Evolutionary conservation across 768 basidiomycete genomes (phyloP).

Genomic region (Boletus reticuloceps): DNA sequence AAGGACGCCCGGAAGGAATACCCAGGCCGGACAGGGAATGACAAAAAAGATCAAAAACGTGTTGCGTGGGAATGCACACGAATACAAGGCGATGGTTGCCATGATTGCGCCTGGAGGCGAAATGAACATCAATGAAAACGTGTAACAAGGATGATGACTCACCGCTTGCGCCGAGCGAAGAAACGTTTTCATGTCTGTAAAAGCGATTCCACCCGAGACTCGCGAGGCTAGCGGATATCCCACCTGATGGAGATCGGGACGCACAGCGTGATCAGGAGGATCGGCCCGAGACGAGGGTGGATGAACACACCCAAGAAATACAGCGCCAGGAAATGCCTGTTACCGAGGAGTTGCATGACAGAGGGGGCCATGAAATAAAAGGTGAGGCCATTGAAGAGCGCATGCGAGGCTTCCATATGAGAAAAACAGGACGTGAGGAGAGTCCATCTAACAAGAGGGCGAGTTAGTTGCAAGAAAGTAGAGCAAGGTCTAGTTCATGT

Average conservation of each 20-base stretch:
- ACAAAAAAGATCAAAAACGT: constrained; percentile 73
- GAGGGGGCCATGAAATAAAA: constrained; percentile 74
- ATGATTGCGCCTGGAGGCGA: constrained; percentile 60
- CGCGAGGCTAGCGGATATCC: constrained; percentile 51
- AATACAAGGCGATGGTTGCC: constrained; percentile 67
- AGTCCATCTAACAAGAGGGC: constrained; percentile 57
- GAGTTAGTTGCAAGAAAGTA: background rate
- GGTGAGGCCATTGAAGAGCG: constrained; percentile 74
- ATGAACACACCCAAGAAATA: constrained; percentile 62
- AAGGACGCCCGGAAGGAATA: constrained; percentile 59
- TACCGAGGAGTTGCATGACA: constrained; percentile 62
- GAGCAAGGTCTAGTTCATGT: constrained; percentile 20
- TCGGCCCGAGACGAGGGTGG: background rate
- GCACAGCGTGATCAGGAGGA: background rate
- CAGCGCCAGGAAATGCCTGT: constrained; percentile 62
- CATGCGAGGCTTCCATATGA: constrained; percentile 57
- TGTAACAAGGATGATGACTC: constrained; percentile 11
- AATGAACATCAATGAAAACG: background rate
- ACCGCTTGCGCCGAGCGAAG: constrained; percentile 75
- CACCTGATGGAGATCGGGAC: constrained; percentile 42
- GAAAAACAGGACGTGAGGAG: constrained; percentile 70
- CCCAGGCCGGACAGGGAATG: constrained; percentile 79
- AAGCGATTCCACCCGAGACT: constrained; percentile 46
- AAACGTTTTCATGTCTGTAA: constrained; percentile 28
- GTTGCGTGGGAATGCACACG: constrained; percentile 63